Base-by-base conservation (phyloP, 306 rosid species). In the Corylus heterophylla region DNA sequence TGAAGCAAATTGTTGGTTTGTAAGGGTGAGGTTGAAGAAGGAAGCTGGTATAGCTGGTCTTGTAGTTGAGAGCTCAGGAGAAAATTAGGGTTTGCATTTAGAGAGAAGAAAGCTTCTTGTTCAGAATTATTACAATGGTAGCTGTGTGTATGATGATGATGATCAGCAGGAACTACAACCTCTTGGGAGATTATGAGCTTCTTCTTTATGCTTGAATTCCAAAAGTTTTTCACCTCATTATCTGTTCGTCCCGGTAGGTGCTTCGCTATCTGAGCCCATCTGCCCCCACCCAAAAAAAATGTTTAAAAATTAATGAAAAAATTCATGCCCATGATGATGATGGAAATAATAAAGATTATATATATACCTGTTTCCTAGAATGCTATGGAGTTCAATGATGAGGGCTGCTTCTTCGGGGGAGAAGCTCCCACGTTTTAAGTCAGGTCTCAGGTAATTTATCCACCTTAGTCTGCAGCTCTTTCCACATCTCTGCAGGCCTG, bases 191-290 rank as follows among this genome's bases (percentile, higher is more conserved):
- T 84, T 27, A 95, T 84, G 35, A 95, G 90, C 89, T 93, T 93
- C 94, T 91, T 95, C 86, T 95, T 95, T 63, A 93, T 90, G 93
- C 94, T 93, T 66, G 99, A 95, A 87, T 95, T 95, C 99, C 99
- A 95, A 78, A 95, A 95, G 78, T 95, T 95, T 86, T 95, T 95
- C 85, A 95, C 98, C 76, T 95, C 99, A 78, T 94, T 94, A 85
- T 94, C 98, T 73, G 98, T 94, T 92, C 98, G 88, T 87, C 98
- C 98, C 16, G 97, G 99, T 84, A 95, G 67, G 80, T 95, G 99
- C 88, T 91, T 93, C 4, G 99, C 99, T 72, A 95, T 95, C 78
- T 90, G 97, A 76, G 99, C 98, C 99, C 99, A 95, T 82, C 99
- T 95, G 84, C 31, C 52, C 63, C 59, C 75, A 76, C 45, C 35